Evolutionary conservation across 331 rosid genomes (phyloP).

Genomic region (Quercus tomentella): DNA sequence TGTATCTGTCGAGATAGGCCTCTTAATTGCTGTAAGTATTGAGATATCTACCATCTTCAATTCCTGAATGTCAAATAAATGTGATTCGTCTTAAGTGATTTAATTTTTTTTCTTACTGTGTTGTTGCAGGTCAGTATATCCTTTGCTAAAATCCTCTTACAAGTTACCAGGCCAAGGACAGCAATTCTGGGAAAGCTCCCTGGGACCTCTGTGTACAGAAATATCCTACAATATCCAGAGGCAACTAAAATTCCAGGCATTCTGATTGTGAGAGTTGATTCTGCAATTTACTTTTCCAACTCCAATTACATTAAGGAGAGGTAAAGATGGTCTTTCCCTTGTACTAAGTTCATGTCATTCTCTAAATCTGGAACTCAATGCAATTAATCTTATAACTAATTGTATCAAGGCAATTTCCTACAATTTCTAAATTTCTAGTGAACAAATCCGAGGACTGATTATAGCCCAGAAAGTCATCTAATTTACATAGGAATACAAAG

Average conservation of each 20-base stretch:
- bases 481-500: background rate
- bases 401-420: background rate
- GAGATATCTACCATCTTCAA: constrained; percentile 11
- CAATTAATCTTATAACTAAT: background rate
- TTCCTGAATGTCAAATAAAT: constrained; percentile 17
- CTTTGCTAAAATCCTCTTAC: constrained; percentile 88
- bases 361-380: background rate
- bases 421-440: background rate
- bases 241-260: constrained; percentile 76
- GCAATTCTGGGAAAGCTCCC: constrained; percentile 89
- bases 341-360: background rate
- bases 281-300: constrained; percentile 94
- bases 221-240: constrained; percentile 82
- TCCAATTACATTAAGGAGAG: constrained; percentile 89
- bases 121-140: constrained; percentile 72
- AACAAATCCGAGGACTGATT: background rate
- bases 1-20: constrained; percentile 78
- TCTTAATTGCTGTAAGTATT: constrained; percentile 73
- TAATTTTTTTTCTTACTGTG: background rate
- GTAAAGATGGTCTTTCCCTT: constrained; percentile 34
- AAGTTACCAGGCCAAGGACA: constrained; percentile 96
- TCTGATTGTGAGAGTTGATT: constrained; percentile 86
- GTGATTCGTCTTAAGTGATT: constrained; percentile 6
- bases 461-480: background rate
- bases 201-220: constrained; percentile 72